phyloP scores from a whole-genome alignment of 176 grass and related monocot species.

The Cymbopogon citratus region DNA sequence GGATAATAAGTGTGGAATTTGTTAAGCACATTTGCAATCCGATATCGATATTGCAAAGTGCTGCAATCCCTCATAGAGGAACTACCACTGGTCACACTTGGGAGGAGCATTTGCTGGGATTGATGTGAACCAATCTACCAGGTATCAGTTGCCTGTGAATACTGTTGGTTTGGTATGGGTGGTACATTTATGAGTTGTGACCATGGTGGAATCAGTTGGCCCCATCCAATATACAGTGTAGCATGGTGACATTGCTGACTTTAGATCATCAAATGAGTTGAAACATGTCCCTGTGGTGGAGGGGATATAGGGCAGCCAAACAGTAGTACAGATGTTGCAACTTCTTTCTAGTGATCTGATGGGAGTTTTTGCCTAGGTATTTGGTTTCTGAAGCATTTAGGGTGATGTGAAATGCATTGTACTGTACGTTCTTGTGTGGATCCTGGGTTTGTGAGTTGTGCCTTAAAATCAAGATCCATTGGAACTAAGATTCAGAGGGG shows the following conservation, averaged over 20 bases:
- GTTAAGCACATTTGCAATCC: neutral
- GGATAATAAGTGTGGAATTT: neutral
- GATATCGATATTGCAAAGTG: neutral
- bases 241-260: neutral
- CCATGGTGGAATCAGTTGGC: neutral
- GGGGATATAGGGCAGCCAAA: neutral
- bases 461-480: neutral
- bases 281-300: neutral
- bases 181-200: neutral
- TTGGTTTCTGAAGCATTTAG: neutral
- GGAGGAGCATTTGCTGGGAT: neutral
- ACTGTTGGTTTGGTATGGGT: neutral
- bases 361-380: neutral
- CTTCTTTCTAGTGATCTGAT: neutral
- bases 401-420: neutral
- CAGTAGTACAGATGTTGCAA: neutral
- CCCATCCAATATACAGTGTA: neutral
- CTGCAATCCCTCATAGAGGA: neutral
- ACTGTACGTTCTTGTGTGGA: neutral
- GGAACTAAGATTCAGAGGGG: neutral
- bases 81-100: neutral
- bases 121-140: neutral
- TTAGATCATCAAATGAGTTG: neutral
- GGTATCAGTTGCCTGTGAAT: neutral
- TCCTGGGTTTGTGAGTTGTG: neutral